These are phyloP conservation scores for Luffa acutangula DNA, from an alignment of 306 rosid species.

Conservation along the genomic window DNA sequence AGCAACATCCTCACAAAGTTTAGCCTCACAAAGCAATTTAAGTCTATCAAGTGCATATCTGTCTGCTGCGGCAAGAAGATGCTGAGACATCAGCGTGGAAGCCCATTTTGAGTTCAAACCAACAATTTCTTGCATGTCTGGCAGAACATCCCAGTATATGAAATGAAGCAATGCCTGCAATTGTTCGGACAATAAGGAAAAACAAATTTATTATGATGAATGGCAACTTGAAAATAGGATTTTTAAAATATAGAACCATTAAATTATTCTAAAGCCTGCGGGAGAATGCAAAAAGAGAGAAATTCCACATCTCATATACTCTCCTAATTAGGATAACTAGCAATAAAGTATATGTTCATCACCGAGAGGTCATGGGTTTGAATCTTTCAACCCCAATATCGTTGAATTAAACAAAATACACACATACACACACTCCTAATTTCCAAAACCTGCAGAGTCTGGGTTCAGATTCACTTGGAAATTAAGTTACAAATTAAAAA, in stretches of 20 bases:
- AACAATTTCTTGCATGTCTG: constrained; percentile 8
- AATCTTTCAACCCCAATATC: no score
- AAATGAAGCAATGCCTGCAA: constrained; percentile 13
- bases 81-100: constrained; percentile 12
- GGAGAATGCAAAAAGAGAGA: background rate
- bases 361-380: no score
- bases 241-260: background rate
- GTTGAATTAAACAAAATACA: no score
- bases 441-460: background rate
- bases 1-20: constrained; percentile 13
- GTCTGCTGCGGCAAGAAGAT: constrained; percentile 14
- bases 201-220: background rate
- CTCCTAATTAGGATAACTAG: background rate
- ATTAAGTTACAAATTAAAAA: background rate
- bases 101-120: constrained; percentile 6
- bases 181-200: background rate
- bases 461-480: background rate
- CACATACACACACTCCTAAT: background rate
- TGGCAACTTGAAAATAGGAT: background rate
- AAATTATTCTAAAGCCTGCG: background rate
- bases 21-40: constrained; percentile 10
- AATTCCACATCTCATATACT: background rate
- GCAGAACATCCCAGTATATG: constrained; percentile 5
- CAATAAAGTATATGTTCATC: no score
- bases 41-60: constrained; percentile 9